Evolutionary conservation across 2,329 filamentous ascomycete species (phyloP), one percentile per base, ranked within the genome.

Genomic region (Botrytis fragariae): DNA sequence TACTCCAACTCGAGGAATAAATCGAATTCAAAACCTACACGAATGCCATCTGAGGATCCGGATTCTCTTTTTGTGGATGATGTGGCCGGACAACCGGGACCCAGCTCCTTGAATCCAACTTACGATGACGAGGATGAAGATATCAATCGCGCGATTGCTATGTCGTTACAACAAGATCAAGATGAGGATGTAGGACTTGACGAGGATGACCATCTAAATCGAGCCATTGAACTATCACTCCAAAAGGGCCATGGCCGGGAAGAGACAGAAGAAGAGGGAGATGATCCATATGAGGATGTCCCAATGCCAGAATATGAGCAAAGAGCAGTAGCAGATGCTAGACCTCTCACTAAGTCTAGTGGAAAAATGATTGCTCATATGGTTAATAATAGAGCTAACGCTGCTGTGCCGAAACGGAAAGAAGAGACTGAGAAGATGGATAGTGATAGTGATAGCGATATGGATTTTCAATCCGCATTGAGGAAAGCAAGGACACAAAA

Each of bases 191-290:
- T 71, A 25, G 83, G 85, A 57, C 82, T 84, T 12, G 85, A 87
- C 25, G 90, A 93, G 57, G 92, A 95, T 29, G 90, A 93, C 75
- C 93, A 97, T 69, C 85, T 98, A 9, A 90, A 90, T 74, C 88
- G 87, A 75, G 95, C 95, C 20, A 97, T 98, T 79, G 92, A 92
- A 2, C 86, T 98, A 82, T 98, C 95, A 8, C 83, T 98, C 54
- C 88, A 91, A 77, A 91, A 85, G n/a, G 87, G 91, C 65, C 85
- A 90, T 74, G 83, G 82, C 0, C 75, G 82, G 16, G 75, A 81
- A 60, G 71, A 75, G 45, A 81, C 79, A 48, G 78, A 80, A 14
- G 81, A 83, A 14, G 79, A 81, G 9, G 79, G 82, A 0, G 80
- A 81, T 10, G 78, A 81, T 0, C 82, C 83, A 2, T 84, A 88